Evolutionary conservation across 148 eudicot species (phyloP), one percentile per base, ranked within the genome.

Genomic region (Rheum nobile): DNA sequence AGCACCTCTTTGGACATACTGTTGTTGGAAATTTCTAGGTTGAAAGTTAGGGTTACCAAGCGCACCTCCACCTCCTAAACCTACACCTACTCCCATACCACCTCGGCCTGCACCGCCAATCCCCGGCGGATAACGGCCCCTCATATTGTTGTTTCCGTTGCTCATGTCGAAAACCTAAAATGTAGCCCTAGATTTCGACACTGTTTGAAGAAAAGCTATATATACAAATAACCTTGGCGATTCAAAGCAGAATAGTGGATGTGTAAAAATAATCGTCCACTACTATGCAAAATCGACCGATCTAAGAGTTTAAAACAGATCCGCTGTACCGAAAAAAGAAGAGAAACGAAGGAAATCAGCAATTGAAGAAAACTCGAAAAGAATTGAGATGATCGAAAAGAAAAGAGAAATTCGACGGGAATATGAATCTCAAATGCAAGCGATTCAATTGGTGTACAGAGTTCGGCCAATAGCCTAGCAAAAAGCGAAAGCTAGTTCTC

Each of bases 201-300:
- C 73, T 72, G 26, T 72, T 37, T 26, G 44, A 72, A 31, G 9
- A 38, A 70, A 75, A 37, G 16, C 75, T 59, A 65, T 50, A 24
- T 43, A 41, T 67, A 26, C 65, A 63, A 39, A 37, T n/a, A 44
- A 6, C 31, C 46, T 73, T 65, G 1, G 54, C 22, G 72, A 84
- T 74, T 72, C 31, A 43, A 79, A 74, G 59, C 67, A 24, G 42
- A 78, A 71, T 74, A 81, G 82, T 77, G 83, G 78, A 31, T 78
- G n/a, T 35, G 73, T 67, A 32, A 41, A 74, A 81, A 83, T 79
- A 78, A 52, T 48, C 54, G 47, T 59, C 80, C 80, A 77, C 83
- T 80, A 83, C 71, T 67, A 34, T n/a, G 42, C 71, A 67, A 32
- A 67, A 67, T 67, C 71, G 71, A 38, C 39, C 39, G 22, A 67